phyloP scores from a whole-genome alignment of 1,284 basidiomycete species.

The Wolfiporia cocos region DNA sequence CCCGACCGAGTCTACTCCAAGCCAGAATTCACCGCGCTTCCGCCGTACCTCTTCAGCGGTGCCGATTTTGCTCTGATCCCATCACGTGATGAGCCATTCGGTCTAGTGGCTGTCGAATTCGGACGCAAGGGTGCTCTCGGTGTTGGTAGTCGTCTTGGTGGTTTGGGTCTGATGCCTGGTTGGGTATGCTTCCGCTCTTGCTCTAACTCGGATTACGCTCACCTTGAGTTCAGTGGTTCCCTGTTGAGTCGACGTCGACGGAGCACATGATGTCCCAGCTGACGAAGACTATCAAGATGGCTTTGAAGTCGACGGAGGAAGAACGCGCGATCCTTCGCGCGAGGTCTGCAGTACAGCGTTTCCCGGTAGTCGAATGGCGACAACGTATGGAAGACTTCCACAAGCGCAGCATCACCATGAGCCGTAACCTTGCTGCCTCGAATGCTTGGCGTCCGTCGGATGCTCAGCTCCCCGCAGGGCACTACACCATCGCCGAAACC shows the following conservation, averaged over 20 bases:
- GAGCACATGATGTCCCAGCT: slow-evolving; percentile 93
- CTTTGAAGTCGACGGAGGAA: slow-evolving; percentile 83
- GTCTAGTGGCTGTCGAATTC: slow-evolving; percentile 91
- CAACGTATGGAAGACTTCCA: slow-evolving; percentile 94
- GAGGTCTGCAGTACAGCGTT: slow-evolving; percentile 87
- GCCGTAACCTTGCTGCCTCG: slow-evolving; percentile 59
- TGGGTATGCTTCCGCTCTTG: slow-evolving; percentile 57
- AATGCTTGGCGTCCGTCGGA: slow-evolving; percentile 78
- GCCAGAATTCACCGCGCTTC: slow-evolving; percentile 91
- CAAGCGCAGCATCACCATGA: slow-evolving; percentile 71
- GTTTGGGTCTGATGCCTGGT: slow-evolving; percentile 93
- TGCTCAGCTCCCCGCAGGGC: slow-evolving; percentile 40
- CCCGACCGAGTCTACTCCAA: slow-evolving; percentile 91
- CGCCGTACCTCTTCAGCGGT: slow-evolving; percentile 88
- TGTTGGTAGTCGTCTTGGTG: slow-evolving; percentile 88
- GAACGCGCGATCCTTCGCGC: slow-evolving; percentile 89
- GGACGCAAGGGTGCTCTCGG: slow-evolving; percentile 92
- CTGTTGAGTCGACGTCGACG: slow-evolving; percentile 86
- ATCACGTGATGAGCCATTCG: slow-evolving; percentile 92
- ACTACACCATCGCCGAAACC: slow-evolving; percentile 37
- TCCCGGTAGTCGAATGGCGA: slow-evolving; percentile 95
- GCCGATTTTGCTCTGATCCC: slow-evolving; percentile 93
- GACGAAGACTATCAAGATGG: slow-evolving; percentile 90
- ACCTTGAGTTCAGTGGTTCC: slow-evolving; percentile 70
- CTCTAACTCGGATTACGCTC: not conserved